A percentile compares a stretch with the other conserved stretches of the same genome.
Evolutionary conservation across 1,284 basidiomycete genomes (phyloP).

Genomic region (Ceratobasidium papillatum): DNA sequence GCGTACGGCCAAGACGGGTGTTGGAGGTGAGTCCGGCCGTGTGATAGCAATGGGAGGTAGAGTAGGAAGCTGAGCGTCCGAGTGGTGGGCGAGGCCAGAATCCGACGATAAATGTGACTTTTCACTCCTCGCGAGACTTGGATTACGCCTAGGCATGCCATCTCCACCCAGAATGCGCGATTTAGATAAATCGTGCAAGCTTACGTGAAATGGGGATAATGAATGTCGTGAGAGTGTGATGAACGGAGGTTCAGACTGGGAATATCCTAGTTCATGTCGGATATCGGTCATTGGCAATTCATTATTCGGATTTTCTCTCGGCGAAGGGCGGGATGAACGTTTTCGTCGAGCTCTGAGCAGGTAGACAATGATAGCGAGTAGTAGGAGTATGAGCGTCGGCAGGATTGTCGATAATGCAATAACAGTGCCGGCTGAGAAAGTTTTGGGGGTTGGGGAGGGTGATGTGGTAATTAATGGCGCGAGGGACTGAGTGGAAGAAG

Average conservation of each 20-base stretch:
- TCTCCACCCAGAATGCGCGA: not conserved
- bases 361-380: slow-evolving; percentile 7
- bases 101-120: slow-evolving; percentile 18
- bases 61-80: not conserved
- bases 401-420: slow-evolving; percentile 32
- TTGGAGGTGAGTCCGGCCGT: not conserved
- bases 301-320: not conserved
- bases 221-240: not conserved
- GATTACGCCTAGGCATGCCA: not conserved
- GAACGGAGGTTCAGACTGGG: not conserved
- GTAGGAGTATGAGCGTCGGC: slow-evolving; percentile 1
- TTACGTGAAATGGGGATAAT: slow-evolving; percentile 13
- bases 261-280: not conserved
- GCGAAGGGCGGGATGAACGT: not conserved
- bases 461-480: not conserved
- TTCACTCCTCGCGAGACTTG: not conserved
- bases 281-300: slow-evolving; percentile 17
- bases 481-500: slow-evolving; percentile 4
- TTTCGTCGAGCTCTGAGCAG: slow-evolving; percentile 25
- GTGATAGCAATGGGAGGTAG: not conserved
- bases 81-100: not conserved
- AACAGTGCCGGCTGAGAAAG: slow-evolving; percentile 19
- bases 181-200: slow-evolving; percentile 8
- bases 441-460: not conserved
- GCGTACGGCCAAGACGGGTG: slow-evolving; percentile 13